These are phyloP conservation scores for Chrysosporium queenslandicum DNA, from an alignment of 2,329 filamentous ascomycete genomes.

Conservation along the genomic window DNA sequence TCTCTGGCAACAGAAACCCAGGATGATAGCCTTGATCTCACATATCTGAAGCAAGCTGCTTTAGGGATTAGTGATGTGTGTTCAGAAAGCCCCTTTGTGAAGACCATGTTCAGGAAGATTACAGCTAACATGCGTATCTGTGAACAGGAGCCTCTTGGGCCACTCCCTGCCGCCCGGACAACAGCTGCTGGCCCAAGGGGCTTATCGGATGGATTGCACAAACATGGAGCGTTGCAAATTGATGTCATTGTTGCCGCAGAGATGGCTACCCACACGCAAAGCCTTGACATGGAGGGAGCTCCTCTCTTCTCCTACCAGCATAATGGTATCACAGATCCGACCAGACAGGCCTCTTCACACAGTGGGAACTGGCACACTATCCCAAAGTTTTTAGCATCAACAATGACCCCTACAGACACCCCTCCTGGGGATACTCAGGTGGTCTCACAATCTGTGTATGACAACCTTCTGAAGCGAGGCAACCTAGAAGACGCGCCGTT, in stretches of 20 bases:
- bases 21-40: slow-evolving; percentile 34
- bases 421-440: slow-evolving; percentile 36
- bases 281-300: background rate
- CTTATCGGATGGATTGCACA: background rate
- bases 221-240: background rate
- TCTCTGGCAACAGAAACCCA: slow-evolving; percentile 30
- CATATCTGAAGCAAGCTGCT: slow-evolving; percentile 33
- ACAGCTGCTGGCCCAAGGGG: background rate
- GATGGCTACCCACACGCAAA: slow-evolving; percentile 4
- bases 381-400: slow-evolving; percentile 20
- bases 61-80: slow-evolving; percentile 32
- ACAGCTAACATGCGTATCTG: background rate
- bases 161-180: background rate
- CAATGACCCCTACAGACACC: slow-evolving; percentile 30
- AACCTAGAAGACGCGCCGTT: slow-evolving; percentile 18
- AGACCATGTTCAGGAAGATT: background rate
- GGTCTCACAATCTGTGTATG: slow-evolving; percentile 37
- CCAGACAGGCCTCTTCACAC: slow-evolving; percentile 10
- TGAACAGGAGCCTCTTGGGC: slow-evolving; percentile 1
- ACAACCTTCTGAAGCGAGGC: slow-evolving; percentile 32
- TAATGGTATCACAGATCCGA: background rate
- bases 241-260: slow-evolving; percentile 6
- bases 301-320: slow-evolving; percentile 6
- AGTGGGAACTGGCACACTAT: slow-evolving; percentile 18
- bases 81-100: slow-evolving; percentile 7